These are phyloP conservation scores for Diddensiella caesifluorescens DNA, from an alignment of 805 yeast genomes.

Conservation along the genomic window DNA sequence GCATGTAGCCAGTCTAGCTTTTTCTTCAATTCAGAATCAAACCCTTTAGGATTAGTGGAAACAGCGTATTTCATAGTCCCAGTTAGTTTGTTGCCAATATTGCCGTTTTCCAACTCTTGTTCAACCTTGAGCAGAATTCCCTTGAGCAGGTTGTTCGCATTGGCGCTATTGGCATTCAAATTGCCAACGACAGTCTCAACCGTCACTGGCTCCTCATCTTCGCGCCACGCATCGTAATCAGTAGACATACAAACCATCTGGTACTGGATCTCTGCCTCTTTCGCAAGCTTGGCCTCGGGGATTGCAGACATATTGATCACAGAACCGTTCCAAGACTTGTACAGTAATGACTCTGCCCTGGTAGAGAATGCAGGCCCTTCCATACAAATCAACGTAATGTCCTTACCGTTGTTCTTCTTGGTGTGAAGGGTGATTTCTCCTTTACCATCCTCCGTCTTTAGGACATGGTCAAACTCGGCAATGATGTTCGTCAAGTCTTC, in stretches of 20 bases:
- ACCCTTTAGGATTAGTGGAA: constrained; percentile 68
- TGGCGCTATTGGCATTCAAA: constrained; percentile 76
- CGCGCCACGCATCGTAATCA: constrained; percentile 98
- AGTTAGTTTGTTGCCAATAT: constrained; percentile 61
- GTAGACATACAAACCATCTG: constrained; percentile 99
- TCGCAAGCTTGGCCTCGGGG: constrained; percentile 96
- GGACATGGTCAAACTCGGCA: constrained; percentile 50
- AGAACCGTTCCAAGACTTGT: constrained; percentile 83
- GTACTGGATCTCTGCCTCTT: constrained; percentile 94
- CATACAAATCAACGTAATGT: constrained; percentile 88
- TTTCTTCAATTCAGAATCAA: constrained; percentile 63
- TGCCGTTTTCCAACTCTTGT: constrained; percentile 47
- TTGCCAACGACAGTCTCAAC: constrained; percentile 96
- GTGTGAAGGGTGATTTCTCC: constrained; percentile 56
- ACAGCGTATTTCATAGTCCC: constrained; percentile 80
- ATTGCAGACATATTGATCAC: constrained; percentile 95
- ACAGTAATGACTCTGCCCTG: constrained; percentile 89
- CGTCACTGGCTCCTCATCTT: constrained; percentile 90
- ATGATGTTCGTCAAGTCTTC: constrained; percentile 61
- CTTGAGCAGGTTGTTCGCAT: constrained; percentile 75
- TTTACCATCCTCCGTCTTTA: constrained; percentile 44
- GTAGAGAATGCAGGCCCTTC: constrained; percentile 99
- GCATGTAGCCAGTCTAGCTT: constrained; percentile 88
- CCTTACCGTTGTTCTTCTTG: constrained; percentile 60
- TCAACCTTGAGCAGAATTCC: constrained; percentile 64